A percentile compares a stretch with the other conserved stretches of the same genome.
phyloP scores from a whole-genome alignment of 2,329 filamentous ascomycete species.

The Hypoxylon sp. region DNA sequence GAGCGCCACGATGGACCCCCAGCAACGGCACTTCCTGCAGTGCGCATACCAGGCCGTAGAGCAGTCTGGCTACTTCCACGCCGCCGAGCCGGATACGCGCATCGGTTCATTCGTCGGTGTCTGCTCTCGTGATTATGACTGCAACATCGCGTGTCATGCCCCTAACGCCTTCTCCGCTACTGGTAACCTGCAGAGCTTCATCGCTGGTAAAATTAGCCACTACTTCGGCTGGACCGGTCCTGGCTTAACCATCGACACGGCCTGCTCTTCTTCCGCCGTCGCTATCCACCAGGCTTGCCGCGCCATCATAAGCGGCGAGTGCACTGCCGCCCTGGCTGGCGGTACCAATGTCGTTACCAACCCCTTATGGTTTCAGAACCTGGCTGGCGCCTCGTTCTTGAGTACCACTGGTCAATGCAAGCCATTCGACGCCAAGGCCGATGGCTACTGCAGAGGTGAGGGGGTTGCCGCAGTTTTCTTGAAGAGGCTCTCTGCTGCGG shows the following conservation, averaged over 20 bases:
- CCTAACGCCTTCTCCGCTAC: conserved; percentile 53
- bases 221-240: conserved; percentile 55
- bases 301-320: conserved; percentile 50
- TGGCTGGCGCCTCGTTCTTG: conserved; percentile 47
- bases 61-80: conserved; percentile 44
- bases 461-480: conserved; percentile 60
- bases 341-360: conserved; percentile 50
- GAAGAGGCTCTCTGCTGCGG: conserved; percentile 60
- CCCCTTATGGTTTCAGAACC: conserved; percentile 46
- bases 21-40: conserved; percentile 40
- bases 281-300: conserved; percentile 55
- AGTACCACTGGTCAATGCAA: conserved; percentile 48
- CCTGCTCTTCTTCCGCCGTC: conserved; percentile 54
- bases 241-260: conserved; percentile 50
- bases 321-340: conserved; percentile 52
- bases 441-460: conserved; percentile 67
- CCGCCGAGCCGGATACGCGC: conserved; percentile 20
- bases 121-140: conserved; percentile 54
- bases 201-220: conserved; percentile 49
- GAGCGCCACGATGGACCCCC: conserved; percentile 39
- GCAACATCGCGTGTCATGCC: conserved; percentile 54
- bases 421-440: conserved; percentile 56
- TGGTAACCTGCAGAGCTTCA: conserved; percentile 47
- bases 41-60: conserved; percentile 47
- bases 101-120: conserved; percentile 56